A percentile compares a stretch with the other conserved stretches of the same genome.
Evolutionary conservation across 139 green algal genomes (phyloP).

Genomic region (Tetradesmus lagerheimii): DNA sequence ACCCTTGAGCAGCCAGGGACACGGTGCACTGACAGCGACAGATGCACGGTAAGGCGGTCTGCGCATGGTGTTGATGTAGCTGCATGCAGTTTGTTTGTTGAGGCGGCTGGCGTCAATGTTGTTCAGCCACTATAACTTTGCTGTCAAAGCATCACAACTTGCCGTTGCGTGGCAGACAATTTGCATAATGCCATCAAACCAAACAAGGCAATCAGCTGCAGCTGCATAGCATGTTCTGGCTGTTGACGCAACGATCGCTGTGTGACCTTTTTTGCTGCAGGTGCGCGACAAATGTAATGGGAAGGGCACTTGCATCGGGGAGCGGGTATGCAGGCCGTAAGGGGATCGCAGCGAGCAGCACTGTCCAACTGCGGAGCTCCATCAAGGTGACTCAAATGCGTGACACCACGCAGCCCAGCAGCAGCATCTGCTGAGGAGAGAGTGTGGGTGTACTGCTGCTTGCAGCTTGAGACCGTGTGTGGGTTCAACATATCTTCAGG

Average conservation of each 20-base stretch:
- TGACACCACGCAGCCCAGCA: too few species aligned
- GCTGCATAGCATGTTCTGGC: not conserved
- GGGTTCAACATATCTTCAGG: too few species aligned
- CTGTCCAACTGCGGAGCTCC: too few species aligned
- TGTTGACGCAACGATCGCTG: not conserved
- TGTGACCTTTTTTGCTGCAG: not conserved
- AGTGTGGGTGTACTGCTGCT: too few species aligned
- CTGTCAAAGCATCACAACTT: too few species aligned
- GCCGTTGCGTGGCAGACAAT: too few species aligned
- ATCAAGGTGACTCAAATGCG: too few species aligned
- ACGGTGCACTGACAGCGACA: not conserved
- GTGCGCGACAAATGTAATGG: not conserved
- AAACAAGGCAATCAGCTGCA: not conserved
- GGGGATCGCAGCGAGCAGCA: not conserved
- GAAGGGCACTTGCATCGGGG: not conserved
- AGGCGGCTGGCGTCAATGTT: not conserved
- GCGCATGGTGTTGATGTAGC: too few species aligned
- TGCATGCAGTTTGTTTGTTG: not conserved
- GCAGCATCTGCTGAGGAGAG: too few species aligned
- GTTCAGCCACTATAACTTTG: not conserved
- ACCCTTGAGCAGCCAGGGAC: not conserved
- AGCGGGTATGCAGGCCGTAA: not conserved
- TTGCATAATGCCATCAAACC: too few species aligned
- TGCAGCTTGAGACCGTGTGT: too few species aligned
- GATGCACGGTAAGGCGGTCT: not conserved